Conservation (phyloP, 2,329 filamentous ascomycete genomes). For the Epichloe gansuensis region DNA sequence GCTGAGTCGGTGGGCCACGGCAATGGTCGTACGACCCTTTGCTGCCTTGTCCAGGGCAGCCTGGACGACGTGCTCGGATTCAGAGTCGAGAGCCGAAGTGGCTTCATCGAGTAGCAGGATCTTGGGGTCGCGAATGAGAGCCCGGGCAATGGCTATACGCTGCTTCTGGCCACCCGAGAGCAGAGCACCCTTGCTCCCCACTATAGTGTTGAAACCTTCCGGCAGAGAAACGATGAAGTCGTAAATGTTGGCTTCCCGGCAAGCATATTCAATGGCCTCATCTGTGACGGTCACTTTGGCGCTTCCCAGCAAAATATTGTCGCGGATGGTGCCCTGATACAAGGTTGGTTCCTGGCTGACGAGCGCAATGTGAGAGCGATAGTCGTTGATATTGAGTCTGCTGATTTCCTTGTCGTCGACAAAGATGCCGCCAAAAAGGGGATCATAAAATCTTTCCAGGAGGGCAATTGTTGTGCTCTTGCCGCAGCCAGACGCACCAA, state of each 20-base stretch:
- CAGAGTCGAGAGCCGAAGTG: slow-evolving; percentile 62
- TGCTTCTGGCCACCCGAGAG: slow-evolving; percentile 90
- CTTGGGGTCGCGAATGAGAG: slow-evolving; percentile 80
- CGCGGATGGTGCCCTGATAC: slow-evolving; percentile 81
- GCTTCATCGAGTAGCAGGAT: slow-evolving; percentile 76
- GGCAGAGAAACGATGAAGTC: slow-evolving; percentile 80
- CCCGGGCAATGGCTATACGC: slow-evolving; percentile 83
- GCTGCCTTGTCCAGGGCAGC: slow-evolving; percentile 69
- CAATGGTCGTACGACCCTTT: slow-evolving; percentile 79
- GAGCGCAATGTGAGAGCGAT: slow-evolving; percentile 70
- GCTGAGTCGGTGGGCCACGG: slow-evolving; percentile 80
- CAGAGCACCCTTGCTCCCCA: slow-evolving; percentile 76
- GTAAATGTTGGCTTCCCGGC: slow-evolving; percentile 83
- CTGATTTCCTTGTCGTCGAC: slow-evolving; percentile 77
- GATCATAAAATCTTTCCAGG: slow-evolving; percentile 90
- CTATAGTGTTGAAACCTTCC: slow-evolving; percentile 73
- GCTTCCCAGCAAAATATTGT: slow-evolving; percentile 77
- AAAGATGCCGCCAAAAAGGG: slow-evolving; percentile 64
- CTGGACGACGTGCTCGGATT: slow-evolving; percentile 70
- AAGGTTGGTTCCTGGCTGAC: slow-evolving; percentile 91
- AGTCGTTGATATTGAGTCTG: slow-evolving; percentile 70
- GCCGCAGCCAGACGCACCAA: slow-evolving; percentile 88
- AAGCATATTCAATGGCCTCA: slow-evolving; percentile 61
- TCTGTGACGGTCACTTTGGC: slow-evolving; percentile 56
- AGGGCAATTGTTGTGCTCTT: slow-evolving; percentile 90